Percentiles rank a stretch among this genome's conserved stretches.
Conservation (phyloP, 2,329 filamentous ascomycete species). For the Elsinoe australis region DNA sequence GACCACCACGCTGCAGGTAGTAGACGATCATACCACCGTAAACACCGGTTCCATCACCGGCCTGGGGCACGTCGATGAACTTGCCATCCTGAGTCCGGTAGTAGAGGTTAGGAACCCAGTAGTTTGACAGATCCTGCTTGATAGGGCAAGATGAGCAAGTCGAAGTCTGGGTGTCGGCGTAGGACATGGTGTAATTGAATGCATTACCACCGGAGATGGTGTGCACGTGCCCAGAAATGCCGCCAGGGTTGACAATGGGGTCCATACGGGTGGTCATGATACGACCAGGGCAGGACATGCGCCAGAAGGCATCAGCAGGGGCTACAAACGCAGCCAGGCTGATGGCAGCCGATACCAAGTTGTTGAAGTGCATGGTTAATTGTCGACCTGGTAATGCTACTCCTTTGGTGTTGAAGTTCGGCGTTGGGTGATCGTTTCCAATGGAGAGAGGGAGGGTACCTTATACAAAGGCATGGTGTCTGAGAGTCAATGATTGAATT, state of each 20-base stretch:
- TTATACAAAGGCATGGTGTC: conserved; percentile 16
- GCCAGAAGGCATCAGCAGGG: conserved; percentile 57
- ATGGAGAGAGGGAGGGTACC: conserved; percentile 9
- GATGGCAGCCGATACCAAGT: conserved; percentile 21
- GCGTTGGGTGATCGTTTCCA: conserved; percentile 15
- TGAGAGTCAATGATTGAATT: conserved; percentile 2
- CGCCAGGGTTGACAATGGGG: conserved; percentile 58
- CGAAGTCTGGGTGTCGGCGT: conserved; percentile 51
- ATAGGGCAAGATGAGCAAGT: conserved; percentile 64
- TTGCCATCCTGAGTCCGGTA: conserved; percentile 56
- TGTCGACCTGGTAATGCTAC: conserved; percentile 12
- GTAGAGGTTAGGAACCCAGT: conserved; percentile 67
- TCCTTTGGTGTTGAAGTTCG: conserved; percentile 4
- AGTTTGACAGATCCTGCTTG: conserved; percentile 62
- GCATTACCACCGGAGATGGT: conserved; percentile 61
- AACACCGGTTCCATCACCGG: conserved; percentile 40
- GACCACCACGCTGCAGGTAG: conserved; percentile 50
- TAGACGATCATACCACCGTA: conserved; percentile 63
- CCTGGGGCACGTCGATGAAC: conserved; percentile 52
- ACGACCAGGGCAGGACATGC: conserved; percentile 59
- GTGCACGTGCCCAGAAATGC: conserved; percentile 57
- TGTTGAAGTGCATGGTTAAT: conserved; percentile 19
- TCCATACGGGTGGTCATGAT: conserved; percentile 55
- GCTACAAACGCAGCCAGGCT: conserved; percentile 29
- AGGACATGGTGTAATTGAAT: conserved; percentile 56